These are phyloP conservation scores for Papiliotrema laurentii DNA, from an alignment of 1,284 basidiomycete genomes.

Conservation along the genomic window DNA sequence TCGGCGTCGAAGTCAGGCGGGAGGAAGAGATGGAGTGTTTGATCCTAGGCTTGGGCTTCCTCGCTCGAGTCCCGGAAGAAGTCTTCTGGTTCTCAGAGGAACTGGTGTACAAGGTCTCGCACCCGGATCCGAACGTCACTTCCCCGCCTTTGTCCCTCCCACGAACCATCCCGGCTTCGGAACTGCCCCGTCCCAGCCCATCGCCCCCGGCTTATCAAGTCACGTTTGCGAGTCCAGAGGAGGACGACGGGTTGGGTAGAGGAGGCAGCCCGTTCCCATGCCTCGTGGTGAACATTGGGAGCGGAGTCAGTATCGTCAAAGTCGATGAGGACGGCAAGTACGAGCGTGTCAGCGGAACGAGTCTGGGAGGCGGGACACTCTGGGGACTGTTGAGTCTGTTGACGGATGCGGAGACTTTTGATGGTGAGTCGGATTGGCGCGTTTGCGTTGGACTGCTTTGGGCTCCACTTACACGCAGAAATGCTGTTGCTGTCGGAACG, in stretches of 20 bases:
- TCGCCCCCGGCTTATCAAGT: conserved; percentile 87
- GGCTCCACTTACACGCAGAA: conserved; percentile 57
- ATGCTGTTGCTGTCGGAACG: conserved; percentile 91
- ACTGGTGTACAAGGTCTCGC: conserved; percentile 79
- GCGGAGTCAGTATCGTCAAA: conserved; percentile 95
- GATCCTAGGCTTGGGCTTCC: conserved; percentile 95
- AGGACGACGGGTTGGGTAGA: too few species aligned
- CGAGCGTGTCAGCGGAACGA: conserved; percentile 95
- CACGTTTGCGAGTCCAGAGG: conserved; percentile 69
- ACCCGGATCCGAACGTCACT: conserved; percentile 48
- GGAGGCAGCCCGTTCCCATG: conserved; percentile 81
- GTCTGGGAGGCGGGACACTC: conserved; percentile 96
- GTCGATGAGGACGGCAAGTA: conserved; percentile 92
- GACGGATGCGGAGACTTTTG: conserved; percentile 93
- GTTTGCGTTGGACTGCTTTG: neutral
- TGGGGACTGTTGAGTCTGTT: conserved; percentile 94
- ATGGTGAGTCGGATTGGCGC: conserved; percentile 60
- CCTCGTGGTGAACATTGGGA: conserved; percentile 95
- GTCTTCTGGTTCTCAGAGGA: conserved; percentile 99
- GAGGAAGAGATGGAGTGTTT: conserved; percentile 99
- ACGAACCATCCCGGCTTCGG: conserved; percentile 32
- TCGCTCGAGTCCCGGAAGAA: conserved; percentile 91
- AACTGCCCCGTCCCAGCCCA: conserved; percentile 82
- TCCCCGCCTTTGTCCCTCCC: conserved; percentile 7
- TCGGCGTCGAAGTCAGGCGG: conserved; percentile 77